Evolutionary conservation across 495 filamentous ascomycete genomes (phyloP).

Genomic region (Massariosphaeria phaeospora): DNA sequence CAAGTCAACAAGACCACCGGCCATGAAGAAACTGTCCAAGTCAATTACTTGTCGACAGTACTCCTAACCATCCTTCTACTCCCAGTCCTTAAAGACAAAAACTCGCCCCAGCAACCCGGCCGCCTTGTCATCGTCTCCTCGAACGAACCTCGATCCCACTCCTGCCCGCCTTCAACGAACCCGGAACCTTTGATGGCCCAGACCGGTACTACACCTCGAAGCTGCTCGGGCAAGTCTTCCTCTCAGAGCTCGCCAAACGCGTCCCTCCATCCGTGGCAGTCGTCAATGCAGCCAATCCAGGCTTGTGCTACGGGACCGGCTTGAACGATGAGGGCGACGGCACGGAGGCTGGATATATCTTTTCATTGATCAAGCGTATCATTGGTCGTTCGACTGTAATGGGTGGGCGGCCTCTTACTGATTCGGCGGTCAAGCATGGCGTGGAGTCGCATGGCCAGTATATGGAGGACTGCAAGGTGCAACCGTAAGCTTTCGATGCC

Average conservation of each 20-base stretch:
- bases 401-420: constrained; percentile 43
- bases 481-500: constrained; percentile 37
- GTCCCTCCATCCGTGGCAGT: constrained; percentile 35
- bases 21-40: constrained; percentile 48
- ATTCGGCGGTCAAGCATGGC: constrained; percentile 42
- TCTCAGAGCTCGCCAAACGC: constrained; percentile 30
- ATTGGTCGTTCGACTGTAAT: constrained; percentile 36
- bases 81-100: constrained; percentile 35
- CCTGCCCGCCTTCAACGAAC: constrained; percentile 33
- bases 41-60: constrained; percentile 51
- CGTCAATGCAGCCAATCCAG: constrained; percentile 41
- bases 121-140: constrained; percentile 35
- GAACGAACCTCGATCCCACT: constrained; percentile 10
- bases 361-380: constrained; percentile 29
- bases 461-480: constrained; percentile 43
- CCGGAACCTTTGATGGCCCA: constrained; percentile 15
- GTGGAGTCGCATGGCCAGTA: constrained; percentile 42
- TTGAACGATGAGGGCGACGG: constrained; percentile 37
- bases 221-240: constrained; percentile 34
- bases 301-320: constrained; percentile 44
- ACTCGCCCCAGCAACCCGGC: constrained; percentile 16
- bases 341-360: not conserved
- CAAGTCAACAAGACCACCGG: constrained; percentile 39
- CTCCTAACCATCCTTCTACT: constrained; percentile 45
- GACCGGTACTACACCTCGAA: constrained; percentile 39